Evolutionary conservation across 2,329 filamentous ascomycete genomes (phyloP), one percentile per base, ranked within the genome.

Genomic region (Ophiostoma sp.): DNA sequence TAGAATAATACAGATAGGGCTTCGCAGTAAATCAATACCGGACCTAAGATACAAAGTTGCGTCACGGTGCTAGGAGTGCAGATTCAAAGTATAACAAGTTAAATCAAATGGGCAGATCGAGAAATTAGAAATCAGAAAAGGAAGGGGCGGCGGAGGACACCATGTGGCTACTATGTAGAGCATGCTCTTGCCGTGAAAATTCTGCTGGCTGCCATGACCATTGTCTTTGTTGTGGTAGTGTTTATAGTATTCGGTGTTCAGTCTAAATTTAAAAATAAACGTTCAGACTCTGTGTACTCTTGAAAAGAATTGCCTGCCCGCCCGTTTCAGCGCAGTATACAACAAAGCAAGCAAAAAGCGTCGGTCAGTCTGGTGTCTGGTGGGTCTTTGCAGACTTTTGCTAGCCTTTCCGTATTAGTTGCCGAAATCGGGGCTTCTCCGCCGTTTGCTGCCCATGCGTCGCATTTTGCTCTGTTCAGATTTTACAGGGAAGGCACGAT

Each of bases 351-450:
- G 27, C 54, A 31, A 10, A 11, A 54, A 31, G 27, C 27, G 52
- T 27, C n/a, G 8, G n/a, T 54, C 52, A 6, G 52, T 27, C n/a
- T 10, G 20, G n/a, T 23, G 15, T 31, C 27, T 48, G 15, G 17
- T 27, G 23, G 27, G 27, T 62, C 27, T 15, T 54, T 62, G 57
- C 57, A 62, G 15, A 62, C 27, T 62, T 54, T 62, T 62, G 15
- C 57, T 62, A 62, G 57, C 57, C 23, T 62, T 27, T 62, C 57
- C 57, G 62, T 39, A 39, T 65, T 41, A 65, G 62, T 65, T 71
- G 67, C 70, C 70, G 70, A 71, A 62, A 69, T 71, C 70, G 70
- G 70, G 44, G 57, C 31, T 36, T 23, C 27, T 66, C 60, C 67
- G 27, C 67, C 48, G 31, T 65, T 62, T 35, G 44, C 39, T 33